Evolutionary conservation across 208 protist species (phyloP).

Genomic region (Leishmania tropica): DNA sequence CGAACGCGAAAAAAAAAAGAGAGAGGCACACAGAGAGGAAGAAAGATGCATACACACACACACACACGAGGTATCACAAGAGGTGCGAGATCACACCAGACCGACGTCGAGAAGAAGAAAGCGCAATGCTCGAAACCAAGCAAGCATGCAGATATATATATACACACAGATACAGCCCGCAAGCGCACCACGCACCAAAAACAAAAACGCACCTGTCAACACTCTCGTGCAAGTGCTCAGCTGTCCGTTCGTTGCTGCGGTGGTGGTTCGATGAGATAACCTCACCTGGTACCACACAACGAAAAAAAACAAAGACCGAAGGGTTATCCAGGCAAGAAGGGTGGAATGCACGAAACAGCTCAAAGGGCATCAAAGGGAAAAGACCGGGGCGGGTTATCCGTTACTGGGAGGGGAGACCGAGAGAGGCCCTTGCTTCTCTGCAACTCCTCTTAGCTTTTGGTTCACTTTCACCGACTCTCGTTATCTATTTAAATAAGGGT

Average conservation of each 20-base stretch:
- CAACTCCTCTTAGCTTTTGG: background rate
- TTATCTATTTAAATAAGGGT: background rate
- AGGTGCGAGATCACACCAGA: background rate
- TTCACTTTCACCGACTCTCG: too few species aligned
- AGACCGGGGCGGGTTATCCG: background rate
- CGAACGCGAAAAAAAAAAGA: background rate
- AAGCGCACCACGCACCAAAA: background rate
- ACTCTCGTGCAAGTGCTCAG: background rate
- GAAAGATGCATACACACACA: background rate
- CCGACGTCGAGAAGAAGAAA: background rate
- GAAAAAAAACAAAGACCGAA: background rate
- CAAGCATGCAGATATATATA: background rate
- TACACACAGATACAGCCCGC: background rate
- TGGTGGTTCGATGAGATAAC: background rate
- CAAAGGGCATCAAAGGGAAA: background rate
- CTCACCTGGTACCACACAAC: background rate
- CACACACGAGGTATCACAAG: background rate
- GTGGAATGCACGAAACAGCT: background rate
- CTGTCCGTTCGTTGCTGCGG: background rate
- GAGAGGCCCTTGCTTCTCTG: background rate
- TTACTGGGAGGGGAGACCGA: background rate
- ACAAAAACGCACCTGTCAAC: background rate
- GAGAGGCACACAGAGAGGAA: background rate
- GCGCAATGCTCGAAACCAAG: too few species aligned
- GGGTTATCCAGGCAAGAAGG: background rate